phyloP scores from a whole-genome alignment of 176 grass and related monocot species.

The barley (Hordeum vulgare) region MorexV3_pseudomolecules_assembly NC_058522.1:581096857-581097356 shows the following conservation, averaged over 20 bases:
- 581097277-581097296: constrained; percentile 28
- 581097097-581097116: not conserved
- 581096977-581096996: not conserved
- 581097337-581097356: not conserved
- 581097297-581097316: constrained; percentile 32
- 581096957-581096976: not conserved
- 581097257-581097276: constrained; percentile 87
- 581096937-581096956: too few relatives aligned
- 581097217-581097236: constrained; percentile 75
- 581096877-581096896: too few relatives aligned
- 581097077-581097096: not conserved
- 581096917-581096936: too few relatives aligned
- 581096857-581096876: too few relatives aligned
- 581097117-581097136: not conserved
- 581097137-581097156: not conserved
- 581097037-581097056: constrained; percentile 42
- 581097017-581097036: not conserved
- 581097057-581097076: constrained; percentile 12
- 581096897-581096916: too few relatives aligned
- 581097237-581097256: constrained; percentile 95
- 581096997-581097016: not conserved
- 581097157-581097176: constrained; percentile 1
- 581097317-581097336: constrained; percentile 49
- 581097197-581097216: constrained; percentile 60
- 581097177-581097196: constrained; percentile 67